Evolutionary conservation across 306 rosid species (phyloP).

Genomic region (Cicer arietinum): DNA sequence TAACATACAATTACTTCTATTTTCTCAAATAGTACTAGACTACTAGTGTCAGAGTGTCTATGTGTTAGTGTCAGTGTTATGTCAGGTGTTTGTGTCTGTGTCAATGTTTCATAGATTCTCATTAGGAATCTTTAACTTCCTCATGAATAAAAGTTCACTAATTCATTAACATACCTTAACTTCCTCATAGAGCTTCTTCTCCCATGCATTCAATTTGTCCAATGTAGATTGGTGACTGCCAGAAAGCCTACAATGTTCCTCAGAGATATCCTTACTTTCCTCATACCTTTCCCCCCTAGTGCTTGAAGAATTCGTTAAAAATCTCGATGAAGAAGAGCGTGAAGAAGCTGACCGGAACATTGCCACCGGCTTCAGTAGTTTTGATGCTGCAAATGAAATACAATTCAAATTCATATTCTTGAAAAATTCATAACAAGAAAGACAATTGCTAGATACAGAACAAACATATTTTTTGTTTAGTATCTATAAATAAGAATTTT

Average conservation of each 20-base stretch:
- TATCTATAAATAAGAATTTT: neutral
- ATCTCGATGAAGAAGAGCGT: conserved; percentile 72
- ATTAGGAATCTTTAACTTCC: neutral
- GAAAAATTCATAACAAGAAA: conserved; percentile 20
- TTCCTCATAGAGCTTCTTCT: conserved; percentile 89
- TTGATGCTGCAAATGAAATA: conserved; percentile 64
- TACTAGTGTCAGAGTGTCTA: no score
- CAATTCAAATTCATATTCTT: conserved; percentile 25
- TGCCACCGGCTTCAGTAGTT: conserved; percentile 88
- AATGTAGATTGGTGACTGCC: conserved; percentile 84
- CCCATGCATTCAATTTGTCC: conserved; percentile 91
- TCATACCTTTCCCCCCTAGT: conserved; percentile 57
- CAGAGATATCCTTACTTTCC: conserved; percentile 57
- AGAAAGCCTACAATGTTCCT: conserved; percentile 61
- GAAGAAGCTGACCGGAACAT: conserved; percentile 85
- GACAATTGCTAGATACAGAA: conserved; percentile 4
- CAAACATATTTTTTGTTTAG: neutral
- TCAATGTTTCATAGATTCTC: no score
- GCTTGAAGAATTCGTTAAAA: conserved; percentile 56
- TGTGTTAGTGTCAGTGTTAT: no score
- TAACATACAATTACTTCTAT: no score
- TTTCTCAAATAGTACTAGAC: no score
- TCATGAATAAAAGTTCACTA: conserved; percentile 23
- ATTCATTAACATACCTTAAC: conserved; percentile 63
- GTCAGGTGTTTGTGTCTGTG: no score